Base-by-base conservation (phyloP, 106 monocot genomes). In the Phalaenopsis equestris region DNA sequence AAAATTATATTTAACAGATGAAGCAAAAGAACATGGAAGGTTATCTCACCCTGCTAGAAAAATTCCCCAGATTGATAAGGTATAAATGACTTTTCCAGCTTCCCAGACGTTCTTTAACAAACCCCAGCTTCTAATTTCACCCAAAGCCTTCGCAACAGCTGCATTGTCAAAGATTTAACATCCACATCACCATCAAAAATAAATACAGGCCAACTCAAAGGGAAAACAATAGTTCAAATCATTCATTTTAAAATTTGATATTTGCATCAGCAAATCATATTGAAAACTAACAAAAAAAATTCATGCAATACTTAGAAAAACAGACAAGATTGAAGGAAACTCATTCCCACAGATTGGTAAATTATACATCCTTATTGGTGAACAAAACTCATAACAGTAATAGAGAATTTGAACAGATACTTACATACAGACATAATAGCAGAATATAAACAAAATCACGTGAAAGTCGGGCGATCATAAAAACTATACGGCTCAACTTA, bases 51-150 rank as follows among this genome's bases (percentile, higher is more conserved):
- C 93, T 36, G 88, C 86, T 23, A 96, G 80, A 85, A 87, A 84
- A 78, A 96, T 82, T 61, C 94, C 96, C 91, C 90, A 94, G 2
- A 90, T 90, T 77, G 92, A 88, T 64, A 96, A 75, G 23, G 86
- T 42, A 81, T 96, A 94, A 64, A 94, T 86, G 11, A 94, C 17
- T 79, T 92, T 91, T 73, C 88, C 94, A 86, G 92, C 96, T 83
- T 94, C 91, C 96, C 93, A 96, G 18, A 94, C 46, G 72, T 78
- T 85, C 83, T 74, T 90, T 84, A 88, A 77, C 86, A 81, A 89
- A 42, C 78, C 82, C 80, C 85, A 82, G 52, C 83, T 86, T 76
- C 87, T 89, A 43, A 92, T 82, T 56, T 81, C 86, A 70, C 76
- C 84, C 84, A 96, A 84, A 42, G 94, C 90, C 81, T 67, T 93